Evolutionary conservation across 306 rosid genomes (phyloP).

Genomic region (Mimosa pudica): DNA sequence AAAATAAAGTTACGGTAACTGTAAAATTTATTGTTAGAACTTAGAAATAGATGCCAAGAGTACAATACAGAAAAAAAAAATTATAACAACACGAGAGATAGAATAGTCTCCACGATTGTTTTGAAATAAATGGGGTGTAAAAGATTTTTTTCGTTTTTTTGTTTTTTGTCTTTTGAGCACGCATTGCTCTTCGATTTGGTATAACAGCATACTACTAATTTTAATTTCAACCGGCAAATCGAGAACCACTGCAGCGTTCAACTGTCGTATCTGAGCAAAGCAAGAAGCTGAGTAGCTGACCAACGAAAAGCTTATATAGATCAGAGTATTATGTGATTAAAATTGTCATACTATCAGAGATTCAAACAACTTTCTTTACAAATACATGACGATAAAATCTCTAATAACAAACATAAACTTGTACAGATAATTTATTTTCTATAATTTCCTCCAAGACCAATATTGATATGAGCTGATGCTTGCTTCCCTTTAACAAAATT

Average conservation of each 20-base stretch:
- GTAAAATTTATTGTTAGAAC: too few species aligned
- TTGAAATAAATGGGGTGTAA: background rate
- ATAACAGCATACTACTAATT: background rate
- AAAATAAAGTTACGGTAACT: background rate
- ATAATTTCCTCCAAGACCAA: background rate
- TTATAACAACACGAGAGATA: too few species aligned
- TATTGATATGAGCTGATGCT: constrained; percentile 21
- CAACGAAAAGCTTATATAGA: background rate
- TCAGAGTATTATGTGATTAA: background rate
- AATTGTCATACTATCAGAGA: background rate
- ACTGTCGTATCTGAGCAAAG: background rate
- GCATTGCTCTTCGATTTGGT: background rate
- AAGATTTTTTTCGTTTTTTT: too few species aligned
- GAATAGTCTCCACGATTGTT: background rate
- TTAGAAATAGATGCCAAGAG: background rate
- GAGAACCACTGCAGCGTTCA: background rate
- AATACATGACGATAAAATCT: background rate
- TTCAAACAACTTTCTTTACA: background rate
- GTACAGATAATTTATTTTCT: constrained; percentile 18
- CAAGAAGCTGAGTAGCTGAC: background rate
- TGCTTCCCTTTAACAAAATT: constrained; percentile 36
- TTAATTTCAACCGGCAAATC: background rate
- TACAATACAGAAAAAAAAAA: too few species aligned
- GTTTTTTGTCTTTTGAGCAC: background rate
- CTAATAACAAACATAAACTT: constrained; percentile 31